Base-by-base conservation (phyloP, 75 land plant species). In the Picea glauca region DNA sequence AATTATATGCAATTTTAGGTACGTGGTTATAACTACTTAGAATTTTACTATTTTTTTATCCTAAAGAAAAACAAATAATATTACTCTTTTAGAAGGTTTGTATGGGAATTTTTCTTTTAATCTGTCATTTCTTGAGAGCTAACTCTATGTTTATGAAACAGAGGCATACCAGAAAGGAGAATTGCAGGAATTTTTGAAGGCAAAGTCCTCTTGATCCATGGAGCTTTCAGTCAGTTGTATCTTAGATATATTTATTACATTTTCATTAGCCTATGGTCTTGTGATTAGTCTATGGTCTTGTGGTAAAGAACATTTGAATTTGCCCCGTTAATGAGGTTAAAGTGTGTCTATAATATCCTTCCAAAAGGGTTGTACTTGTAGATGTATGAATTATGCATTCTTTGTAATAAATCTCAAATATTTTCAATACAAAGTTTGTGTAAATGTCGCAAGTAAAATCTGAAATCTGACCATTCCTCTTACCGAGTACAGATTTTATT, bases 111-210 rank as follows among this genome's bases (percentile, higher is more conserved):
- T 43, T 11, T n/a, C 23, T 43, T n/a, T 70, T 70, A 13, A 11
- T 70, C n/a, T 70, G 50, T 46, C 33, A 0, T 43, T 15, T 20
- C 23, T 40, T 7, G 35, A 20, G 54, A n/a, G 17, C 73, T 17
- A 43, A 70, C n/a, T 38, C 73, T 70, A 20, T 70, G 23, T 43
- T n/a, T 43, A 13, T 70, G 73, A 20, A 70, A 70, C 73, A 70
- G 73, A 70, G 23, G 54, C 73, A n/a, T 70, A 70, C 73, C 38
- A 70, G 50, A 70, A 70, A 5, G 73, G 73, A 70, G 73, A 70
- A 40, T 70, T 70, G 73, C 54, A 70, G 43, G 26, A 70, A 35
- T 7, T 70, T 8, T 43, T 70, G 21, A 70, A 70, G 68, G 50
- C 9, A 35, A 43, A 70, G 9, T 70, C 54, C 18, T 40, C 46